Percentiles rank a stretch among this genome's conserved stretches.
Evolutionary conservation across 371 early-diverging fungal genomes (phyloP).

Genomic region (Phascolomyces articulosus): DNA sequence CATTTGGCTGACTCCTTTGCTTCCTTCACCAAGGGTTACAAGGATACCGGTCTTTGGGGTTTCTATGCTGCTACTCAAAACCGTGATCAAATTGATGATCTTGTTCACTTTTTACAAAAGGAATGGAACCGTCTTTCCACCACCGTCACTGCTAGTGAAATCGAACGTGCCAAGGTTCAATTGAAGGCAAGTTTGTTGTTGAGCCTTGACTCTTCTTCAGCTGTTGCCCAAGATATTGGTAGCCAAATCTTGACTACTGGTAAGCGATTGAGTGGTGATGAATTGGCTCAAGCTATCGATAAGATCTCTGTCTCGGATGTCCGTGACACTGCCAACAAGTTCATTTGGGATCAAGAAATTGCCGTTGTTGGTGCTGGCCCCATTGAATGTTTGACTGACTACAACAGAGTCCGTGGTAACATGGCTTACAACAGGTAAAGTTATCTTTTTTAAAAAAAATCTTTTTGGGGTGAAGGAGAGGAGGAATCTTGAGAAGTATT

Average conservation of each 20-base stretch:
- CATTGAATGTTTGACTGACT: conserved; percentile 85
- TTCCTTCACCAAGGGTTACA: conserved; percentile 95
- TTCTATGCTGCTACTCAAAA: conserved; percentile 86
- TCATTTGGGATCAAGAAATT: conserved; percentile 80
- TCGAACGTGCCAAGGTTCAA: conserved; percentile 95
- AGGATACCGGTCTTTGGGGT: conserved; percentile 95
- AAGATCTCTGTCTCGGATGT: conserved; percentile 82
- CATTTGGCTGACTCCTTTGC: conserved; percentile 91
- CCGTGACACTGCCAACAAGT: conserved; percentile 80
- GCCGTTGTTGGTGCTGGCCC: conserved; percentile 40
- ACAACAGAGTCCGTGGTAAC: conserved; percentile 77
- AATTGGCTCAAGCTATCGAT: conserved; percentile 82
- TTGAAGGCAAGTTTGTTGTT: conserved; percentile 82
- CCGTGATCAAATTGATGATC: conserved; percentile 78
- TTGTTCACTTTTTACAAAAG: conserved; percentile 83
- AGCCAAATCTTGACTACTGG: conserved; percentile 90
- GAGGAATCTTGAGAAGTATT: no score
- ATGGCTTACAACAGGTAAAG: conserved; percentile 64
- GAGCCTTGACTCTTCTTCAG: conserved; percentile 86
- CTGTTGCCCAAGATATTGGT: conserved; percentile 93
- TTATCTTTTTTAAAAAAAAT: background rate
- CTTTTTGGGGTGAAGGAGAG: no score
- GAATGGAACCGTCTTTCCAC: conserved; percentile 91
- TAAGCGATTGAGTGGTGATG: conserved; percentile 81
- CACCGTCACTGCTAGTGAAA: conserved; percentile 84